A percentile compares a stretch with the other conserved stretches of the same genome.
Conservation (phyloP, 257 asterid species). For the Scutellaria minor region DNA sequence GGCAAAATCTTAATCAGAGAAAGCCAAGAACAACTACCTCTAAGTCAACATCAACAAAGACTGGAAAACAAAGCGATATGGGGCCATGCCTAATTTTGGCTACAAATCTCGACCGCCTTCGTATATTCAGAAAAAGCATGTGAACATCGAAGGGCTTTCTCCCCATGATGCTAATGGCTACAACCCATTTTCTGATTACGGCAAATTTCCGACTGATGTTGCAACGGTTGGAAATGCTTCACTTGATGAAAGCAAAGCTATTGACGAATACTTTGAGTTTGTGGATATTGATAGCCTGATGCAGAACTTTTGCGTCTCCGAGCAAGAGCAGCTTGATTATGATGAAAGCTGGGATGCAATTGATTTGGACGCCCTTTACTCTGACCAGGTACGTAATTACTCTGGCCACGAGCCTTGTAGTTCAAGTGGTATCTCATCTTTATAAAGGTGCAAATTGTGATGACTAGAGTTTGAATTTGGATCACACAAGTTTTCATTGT, state of each 20-base stretch:
- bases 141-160: too few relatives aligned
- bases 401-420: too few relatives aligned
- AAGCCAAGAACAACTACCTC: not conserved
- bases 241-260: constrained; percentile 1
- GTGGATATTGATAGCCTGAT: constrained; percentile 11
- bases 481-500: not conserved
- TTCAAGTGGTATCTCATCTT: too few relatives aligned
- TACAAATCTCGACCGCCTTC: not conserved
- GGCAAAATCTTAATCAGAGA: constrained; percentile 21
- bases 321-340: not conserved
- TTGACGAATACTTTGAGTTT: constrained; percentile 10
- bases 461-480: too few relatives aligned
- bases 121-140: not conserved
- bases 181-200: too few relatives aligned
- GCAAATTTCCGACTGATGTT: not conserved
- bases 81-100: constrained; percentile 16
- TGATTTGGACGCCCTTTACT: not conserved
- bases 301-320: not conserved
- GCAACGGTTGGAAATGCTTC: not conserved
- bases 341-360: not conserved
- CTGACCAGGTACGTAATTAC: not conserved
- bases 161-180: too few relatives aligned
- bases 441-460: too few relatives aligned
- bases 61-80: not conserved
- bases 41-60: not conserved